Evolutionary conservation across 768 basidiomycete species (phyloP).

Genomic region (Leccinum rimulosum): DNA sequence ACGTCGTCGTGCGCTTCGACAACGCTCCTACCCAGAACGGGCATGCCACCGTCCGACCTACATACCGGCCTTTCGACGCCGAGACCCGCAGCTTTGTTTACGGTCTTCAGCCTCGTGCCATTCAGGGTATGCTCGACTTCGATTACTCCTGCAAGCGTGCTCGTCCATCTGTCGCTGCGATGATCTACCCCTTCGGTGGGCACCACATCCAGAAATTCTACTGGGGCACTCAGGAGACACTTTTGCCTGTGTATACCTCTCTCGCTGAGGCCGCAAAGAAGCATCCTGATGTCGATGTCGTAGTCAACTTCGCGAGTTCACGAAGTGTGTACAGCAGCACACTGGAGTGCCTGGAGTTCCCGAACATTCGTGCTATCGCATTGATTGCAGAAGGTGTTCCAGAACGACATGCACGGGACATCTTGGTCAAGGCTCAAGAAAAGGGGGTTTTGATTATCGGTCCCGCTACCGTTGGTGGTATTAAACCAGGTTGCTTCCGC

Average conservation of each 20-base stretch:
- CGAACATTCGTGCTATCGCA: conserved; percentile 58
- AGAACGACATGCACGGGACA: conserved; percentile 94
- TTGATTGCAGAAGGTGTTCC: conserved; percentile 99
- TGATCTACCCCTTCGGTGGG: conserved; percentile 99
- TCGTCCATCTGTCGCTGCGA: conserved; percentile 92
- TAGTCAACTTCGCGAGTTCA: conserved; percentile 96
- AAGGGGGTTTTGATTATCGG: conserved; percentile 92
- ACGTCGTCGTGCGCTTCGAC: conserved; percentile 91
- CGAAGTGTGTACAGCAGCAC: conserved; percentile 95
- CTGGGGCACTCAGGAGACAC: conserved; percentile 99
- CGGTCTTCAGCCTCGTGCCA: conserved; percentile 97
- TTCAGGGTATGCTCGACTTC: conserved; percentile 98
- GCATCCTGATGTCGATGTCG: conserved; percentile 94
- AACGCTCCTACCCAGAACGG: conserved; percentile 25
- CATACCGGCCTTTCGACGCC: conserved; percentile 90
- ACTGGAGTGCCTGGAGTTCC: conserved; percentile 75
- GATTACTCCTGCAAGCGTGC: conserved; percentile 96
- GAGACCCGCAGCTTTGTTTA: conserved; percentile 96
- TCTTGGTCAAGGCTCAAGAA: conserved; percentile 82
- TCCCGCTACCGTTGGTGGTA: conserved; percentile 97
- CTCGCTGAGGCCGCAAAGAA: conserved; percentile 89
- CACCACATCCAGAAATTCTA: conserved; percentile 99
- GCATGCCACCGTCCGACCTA: conserved; percentile 54
- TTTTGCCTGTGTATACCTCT: conserved; percentile 94
- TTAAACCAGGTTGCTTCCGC: conserved; percentile 99